phyloP scores from a whole-genome alignment of 305 asterid genomes.

The Solanum hybrid region DNA sequence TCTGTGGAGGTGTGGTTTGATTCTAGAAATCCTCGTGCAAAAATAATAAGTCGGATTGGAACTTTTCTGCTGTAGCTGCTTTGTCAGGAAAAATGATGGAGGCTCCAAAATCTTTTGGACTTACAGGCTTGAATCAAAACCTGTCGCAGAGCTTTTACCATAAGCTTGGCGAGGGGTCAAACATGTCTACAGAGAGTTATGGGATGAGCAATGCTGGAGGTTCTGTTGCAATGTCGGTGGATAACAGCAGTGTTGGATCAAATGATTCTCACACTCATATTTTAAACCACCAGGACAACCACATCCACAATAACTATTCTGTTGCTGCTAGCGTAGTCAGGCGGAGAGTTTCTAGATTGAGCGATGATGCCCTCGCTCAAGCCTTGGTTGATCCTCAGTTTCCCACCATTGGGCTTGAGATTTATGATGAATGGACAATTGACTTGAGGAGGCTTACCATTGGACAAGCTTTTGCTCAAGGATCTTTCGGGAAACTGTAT shows the following conservation, averaged over 20 bases:
- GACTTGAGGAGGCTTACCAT: slow-evolving; percentile 82
- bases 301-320: slow-evolving; percentile 49
- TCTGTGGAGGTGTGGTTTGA: not conserved
- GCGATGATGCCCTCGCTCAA: slow-evolving; percentile 84
- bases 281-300: slow-evolving; percentile 74
- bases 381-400: slow-evolving; percentile 73
- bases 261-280: slow-evolving; percentile 81
- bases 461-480: slow-evolving; percentile 97
- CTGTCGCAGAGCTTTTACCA: slow-evolving; percentile 69
- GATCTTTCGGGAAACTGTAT: slow-evolving; percentile 91
- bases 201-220: slow-evolving; percentile 91
- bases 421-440: slow-evolving; percentile 88
- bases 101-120: slow-evolving; percentile 73
- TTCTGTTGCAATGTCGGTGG: slow-evolving; percentile 91
- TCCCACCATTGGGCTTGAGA: slow-evolving; percentile 79
- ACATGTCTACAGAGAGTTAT: slow-evolving; percentile 80
- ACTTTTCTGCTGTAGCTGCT: slow-evolving; percentile 9
- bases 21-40: slow-evolving; percentile 33
- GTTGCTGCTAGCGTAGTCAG: slow-evolving; percentile 71
- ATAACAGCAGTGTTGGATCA: slow-evolving; percentile 86
- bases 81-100: slow-evolving; percentile 59
- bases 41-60: not conserved
- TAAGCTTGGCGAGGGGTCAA: slow-evolving; percentile 89
- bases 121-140: slow-evolving; percentile 60
- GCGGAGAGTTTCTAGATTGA: slow-evolving; percentile 57